These are phyloP conservation scores for Fusarium clavum DNA, from an alignment of 2,329 filamentous ascomycete genomes.

Conservation along the genomic window DNA sequence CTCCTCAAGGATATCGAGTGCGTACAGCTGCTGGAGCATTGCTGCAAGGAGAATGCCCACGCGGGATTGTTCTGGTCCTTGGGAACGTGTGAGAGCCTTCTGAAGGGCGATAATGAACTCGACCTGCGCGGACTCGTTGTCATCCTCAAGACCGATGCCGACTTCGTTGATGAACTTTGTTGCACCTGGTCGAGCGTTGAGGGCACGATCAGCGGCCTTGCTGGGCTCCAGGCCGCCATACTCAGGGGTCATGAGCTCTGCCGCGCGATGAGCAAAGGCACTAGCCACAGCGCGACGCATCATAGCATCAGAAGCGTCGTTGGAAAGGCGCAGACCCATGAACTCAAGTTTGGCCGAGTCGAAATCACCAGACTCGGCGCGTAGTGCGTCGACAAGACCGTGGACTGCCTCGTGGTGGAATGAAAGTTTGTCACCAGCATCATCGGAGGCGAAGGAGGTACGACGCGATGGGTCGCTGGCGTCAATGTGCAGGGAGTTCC, in stretches of 20 bases:
- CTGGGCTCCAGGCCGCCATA: slow-evolving; percentile 67
- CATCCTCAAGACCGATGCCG: slow-evolving; percentile 68
- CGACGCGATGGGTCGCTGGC: slow-evolving; percentile 70
- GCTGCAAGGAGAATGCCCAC: slow-evolving; percentile 77
- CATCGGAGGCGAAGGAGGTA: slow-evolving; percentile 78
- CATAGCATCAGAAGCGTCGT: slow-evolving; percentile 89
- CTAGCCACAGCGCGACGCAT: slow-evolving; percentile 88
- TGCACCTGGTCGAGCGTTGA: slow-evolving; percentile 66
- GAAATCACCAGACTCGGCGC: slow-evolving; percentile 80
- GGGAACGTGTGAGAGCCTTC: slow-evolving; percentile 76
- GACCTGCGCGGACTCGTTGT: slow-evolving; percentile 76
- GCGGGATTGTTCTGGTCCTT: slow-evolving; percentile 64
- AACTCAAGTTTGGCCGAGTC: slow-evolving; percentile 88
- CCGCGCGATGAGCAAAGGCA: slow-evolving; percentile 84
- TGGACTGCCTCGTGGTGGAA: slow-evolving; percentile 91
- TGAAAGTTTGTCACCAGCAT: slow-evolving; percentile 66
- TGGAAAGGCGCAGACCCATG: slow-evolving; percentile 89
- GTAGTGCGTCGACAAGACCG: slow-evolving; percentile 87
- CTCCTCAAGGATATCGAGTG: slow-evolving; percentile 86
- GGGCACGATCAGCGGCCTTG: slow-evolving; percentile 72
- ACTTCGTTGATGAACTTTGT: slow-evolving; percentile 68
- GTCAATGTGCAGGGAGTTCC: slow-evolving; percentile 63
- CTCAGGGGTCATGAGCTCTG: slow-evolving; percentile 70
- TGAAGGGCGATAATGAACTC: slow-evolving; percentile 88
- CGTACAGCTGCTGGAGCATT: slow-evolving; percentile 85